Base-by-base conservation (phyloP, 2,329 filamentous ascomycete species). In the Neobulgaria alba region DNA sequence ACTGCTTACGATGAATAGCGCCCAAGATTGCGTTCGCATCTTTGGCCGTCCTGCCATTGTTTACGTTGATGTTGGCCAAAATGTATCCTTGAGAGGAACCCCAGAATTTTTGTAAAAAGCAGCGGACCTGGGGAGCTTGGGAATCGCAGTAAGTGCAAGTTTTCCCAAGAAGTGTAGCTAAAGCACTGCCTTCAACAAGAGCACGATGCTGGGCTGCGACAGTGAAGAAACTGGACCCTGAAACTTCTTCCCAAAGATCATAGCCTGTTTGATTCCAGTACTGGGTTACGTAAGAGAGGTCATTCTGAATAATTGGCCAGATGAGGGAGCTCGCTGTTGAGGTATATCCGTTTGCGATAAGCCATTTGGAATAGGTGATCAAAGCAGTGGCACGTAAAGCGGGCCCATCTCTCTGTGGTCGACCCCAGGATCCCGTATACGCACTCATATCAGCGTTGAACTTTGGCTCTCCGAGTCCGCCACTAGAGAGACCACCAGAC, bases 191-290 rank as follows among this genome's bases (percentile, higher is more conserved):
- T 62, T 85, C 77, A 5, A 79, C 66, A 10, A 81, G 66, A n/a
- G 77, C 71, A 51, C 85, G 76, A 57, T 90, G 78, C 45, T 84
- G 77, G 30, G 73, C 72, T 3, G 77, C 75, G 21, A 79, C 65
- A 1, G 85, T 92, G 62, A 90, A 93, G 67, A 89, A 92, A 0
- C 83, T 88, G 16, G 75, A 79, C 30, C 84, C 82, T 17, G 69
- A 66, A 10, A 89, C 75, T 59, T 92, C 86, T 59, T 92, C 86
- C 86, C 86, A 92, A 3, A 93, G 70, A 59, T 93, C 86, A 54
- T 78, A 92, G 0, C 69, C 71, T 4, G 69, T 69, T 43, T 69
- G 61, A 45, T 72, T 75, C 77, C 81, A 85, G 64, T 85, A 85
- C 55, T 85, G 75, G 1, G 77, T 72, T 5, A 86, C 77, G 48